phyloP scores from a whole-genome alignment of 225 moss, liverwort and hornwort species.

The Physcomitrium patens region DNA sequence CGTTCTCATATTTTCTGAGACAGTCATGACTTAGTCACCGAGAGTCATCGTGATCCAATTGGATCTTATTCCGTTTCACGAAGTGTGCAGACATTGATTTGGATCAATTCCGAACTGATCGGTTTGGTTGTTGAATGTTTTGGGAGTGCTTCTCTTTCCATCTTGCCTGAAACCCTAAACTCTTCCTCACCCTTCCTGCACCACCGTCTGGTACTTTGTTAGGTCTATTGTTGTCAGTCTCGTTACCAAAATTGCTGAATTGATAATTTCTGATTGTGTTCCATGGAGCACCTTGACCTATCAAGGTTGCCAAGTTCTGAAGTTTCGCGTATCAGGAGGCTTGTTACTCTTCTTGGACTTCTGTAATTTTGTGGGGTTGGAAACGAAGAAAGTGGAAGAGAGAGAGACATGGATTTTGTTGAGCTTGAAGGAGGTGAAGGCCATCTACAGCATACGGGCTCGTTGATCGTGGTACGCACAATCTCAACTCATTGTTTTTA shows the following conservation, averaged over 20 bases:
- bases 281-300: not conserved
- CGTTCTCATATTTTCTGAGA: too few relatives aligned
- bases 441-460: slow-evolving; percentile 32
- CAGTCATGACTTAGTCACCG: too few relatives aligned
- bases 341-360: not conserved
- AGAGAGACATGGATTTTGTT: slow-evolving; percentile 46
- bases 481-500: not conserved
- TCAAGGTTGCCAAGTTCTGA: not conserved
- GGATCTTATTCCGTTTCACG: too few relatives aligned
- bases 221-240: too few relatives aligned
- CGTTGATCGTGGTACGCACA: slow-evolving; percentile 50
- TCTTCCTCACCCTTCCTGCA: too few relatives aligned
- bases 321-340: not conserved
- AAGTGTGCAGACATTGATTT: too few relatives aligned
- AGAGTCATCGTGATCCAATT: too few relatives aligned
- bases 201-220: too few relatives aligned
- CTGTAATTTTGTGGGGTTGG: not conserved
- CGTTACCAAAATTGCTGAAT: not conserved
- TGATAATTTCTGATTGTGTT: not conserved
- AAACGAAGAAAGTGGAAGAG: not conserved
- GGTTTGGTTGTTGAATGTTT: too few relatives aligned
- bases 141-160: too few relatives aligned
- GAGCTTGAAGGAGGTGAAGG: slow-evolving; percentile 26
- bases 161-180: too few relatives aligned
- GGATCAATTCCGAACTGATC: too few relatives aligned